Conservation (phyloP, 2,329 filamentous ascomycete genomes). For the Neodidymelliopsis sp. region DNA sequence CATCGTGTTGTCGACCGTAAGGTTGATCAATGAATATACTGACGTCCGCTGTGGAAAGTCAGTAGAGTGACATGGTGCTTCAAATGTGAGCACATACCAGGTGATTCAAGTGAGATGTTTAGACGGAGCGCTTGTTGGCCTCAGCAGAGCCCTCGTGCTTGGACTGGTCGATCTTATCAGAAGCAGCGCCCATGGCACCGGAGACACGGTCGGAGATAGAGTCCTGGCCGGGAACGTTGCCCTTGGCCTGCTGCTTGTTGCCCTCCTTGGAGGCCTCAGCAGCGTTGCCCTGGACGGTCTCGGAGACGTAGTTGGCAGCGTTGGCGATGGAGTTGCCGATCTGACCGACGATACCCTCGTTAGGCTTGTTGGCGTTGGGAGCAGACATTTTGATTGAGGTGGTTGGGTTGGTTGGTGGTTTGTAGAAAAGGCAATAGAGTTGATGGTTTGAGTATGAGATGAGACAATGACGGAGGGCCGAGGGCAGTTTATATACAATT, state of each 20-base stretch:
- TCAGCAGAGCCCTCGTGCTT: slow-evolving; percentile 59
- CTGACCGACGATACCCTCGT: slow-evolving; percentile 55
- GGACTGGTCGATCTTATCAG: slow-evolving; percentile 62
- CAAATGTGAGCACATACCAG: neutral
- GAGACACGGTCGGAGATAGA: slow-evolving; percentile 58
- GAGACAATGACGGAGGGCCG: slow-evolving; percentile 16
- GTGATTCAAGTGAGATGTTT: slow-evolving; percentile 22
- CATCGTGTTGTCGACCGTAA: slow-evolving; percentile 9
- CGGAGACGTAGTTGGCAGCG: slow-evolving; percentile 73
- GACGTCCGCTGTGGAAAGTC: slow-evolving; percentile 2
- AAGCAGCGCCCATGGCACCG: slow-evolving; percentile 60
- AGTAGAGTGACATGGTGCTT: neutral
- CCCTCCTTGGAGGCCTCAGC: slow-evolving; percentile 69
- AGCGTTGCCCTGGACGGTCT: slow-evolving; percentile 66
- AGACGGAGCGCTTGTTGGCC: slow-evolving; percentile 57
- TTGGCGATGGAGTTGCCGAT: slow-evolving; percentile 56
- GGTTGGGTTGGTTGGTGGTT: slow-evolving; percentile 22
- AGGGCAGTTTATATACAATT: slow-evolving; percentile 26
- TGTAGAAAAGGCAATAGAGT: slow-evolving; percentile 17
- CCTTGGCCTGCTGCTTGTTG: slow-evolving; percentile 67
- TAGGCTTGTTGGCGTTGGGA: slow-evolving; percentile 54
- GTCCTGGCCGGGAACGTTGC: slow-evolving; percentile 62
- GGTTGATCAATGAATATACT: slow-evolving; percentile 9
- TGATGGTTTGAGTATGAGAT: slow-evolving; percentile 27
- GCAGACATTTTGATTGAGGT: slow-evolving; percentile 51